Conservation (phyloP, 345 rosid genomes). For the Boechera stricta region DNA sequence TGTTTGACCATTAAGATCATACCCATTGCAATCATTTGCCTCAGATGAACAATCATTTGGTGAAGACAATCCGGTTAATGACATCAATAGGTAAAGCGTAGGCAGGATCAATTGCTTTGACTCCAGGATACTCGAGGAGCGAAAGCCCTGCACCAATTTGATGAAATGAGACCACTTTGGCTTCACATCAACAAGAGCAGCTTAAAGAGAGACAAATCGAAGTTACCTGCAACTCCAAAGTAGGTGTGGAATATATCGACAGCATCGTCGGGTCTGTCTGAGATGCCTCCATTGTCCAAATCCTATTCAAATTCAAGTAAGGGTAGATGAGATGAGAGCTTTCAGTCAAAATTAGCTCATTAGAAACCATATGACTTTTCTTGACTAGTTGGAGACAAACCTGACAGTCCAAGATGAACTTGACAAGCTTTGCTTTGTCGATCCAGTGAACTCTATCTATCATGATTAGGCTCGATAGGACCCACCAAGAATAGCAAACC, state of each 20-base stretch:
- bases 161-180: constrained; percentile 15
- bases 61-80: constrained; percentile 58
- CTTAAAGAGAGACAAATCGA: constrained; percentile 6
- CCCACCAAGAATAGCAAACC: constrained; percentile 99
- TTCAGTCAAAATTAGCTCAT: neutral
- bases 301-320: constrained; percentile 53
- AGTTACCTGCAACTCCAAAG: constrained; percentile 88
- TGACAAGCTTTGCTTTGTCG: constrained; percentile 72
- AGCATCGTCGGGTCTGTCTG: constrained; percentile 89
- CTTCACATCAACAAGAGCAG: constrained; percentile 9
- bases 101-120: constrained; percentile 89
- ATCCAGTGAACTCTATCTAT: constrained; percentile 93
- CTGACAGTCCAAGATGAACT: constrained; percentile 81
- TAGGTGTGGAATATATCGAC: constrained; percentile 86
- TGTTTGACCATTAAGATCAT: neutral
- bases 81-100: constrained; percentile 90
- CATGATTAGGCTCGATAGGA: constrained; percentile 89
- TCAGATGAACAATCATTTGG: constrained; percentile 39
- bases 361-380: neutral
- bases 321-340: constrained; percentile 14
- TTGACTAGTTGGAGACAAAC: constrained; percentile 47
- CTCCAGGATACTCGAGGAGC: constrained; percentile 84
- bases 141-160: constrained; percentile 69
- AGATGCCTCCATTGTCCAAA: constrained; percentile 81
- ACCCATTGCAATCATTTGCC: neutral